Percentiles rank a stretch among this genome's conserved stretches.
Conservation (phyloP, 306 rosid genomes). For the Sphenostylis stenocarpa region DNA sequence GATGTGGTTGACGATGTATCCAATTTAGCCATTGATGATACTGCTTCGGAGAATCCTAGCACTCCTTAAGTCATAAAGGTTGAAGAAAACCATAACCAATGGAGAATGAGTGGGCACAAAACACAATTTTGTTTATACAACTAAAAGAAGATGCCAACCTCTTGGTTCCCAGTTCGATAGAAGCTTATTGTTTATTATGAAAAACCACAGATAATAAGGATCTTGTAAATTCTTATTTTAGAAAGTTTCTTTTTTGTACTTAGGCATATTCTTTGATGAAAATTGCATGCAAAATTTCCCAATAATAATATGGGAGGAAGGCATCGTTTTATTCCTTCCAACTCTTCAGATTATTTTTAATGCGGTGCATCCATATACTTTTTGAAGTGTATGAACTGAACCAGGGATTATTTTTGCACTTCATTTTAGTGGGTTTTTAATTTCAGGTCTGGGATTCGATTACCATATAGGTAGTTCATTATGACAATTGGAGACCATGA, state of each 20-base stretch:
- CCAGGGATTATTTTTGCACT: not conserved
- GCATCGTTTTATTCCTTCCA: slow-evolving; percentile 26
- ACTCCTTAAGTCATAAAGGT: not conserved
- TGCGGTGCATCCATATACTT: not conserved
- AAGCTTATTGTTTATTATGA: slow-evolving; percentile 31
- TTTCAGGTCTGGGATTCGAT: not conserved
- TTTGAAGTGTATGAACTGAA: not conserved
- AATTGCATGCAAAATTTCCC: slow-evolving; percentile 32
- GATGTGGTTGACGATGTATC: slow-evolving; percentile 44
- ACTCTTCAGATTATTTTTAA: slow-evolving; percentile 8
- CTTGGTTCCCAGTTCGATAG: slow-evolving; percentile 28
- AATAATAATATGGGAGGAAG: slow-evolving; percentile 41
- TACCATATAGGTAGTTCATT: not conserved
- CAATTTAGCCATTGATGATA: slow-evolving; percentile 48
- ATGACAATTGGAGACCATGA: not conserved
- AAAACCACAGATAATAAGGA: slow-evolving; percentile 46
- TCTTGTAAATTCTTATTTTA: slow-evolving; percentile 47
- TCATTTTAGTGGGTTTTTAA: not conserved
- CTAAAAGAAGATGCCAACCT: slow-evolving; percentile 35
- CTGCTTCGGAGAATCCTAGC: slow-evolving; percentile 33
- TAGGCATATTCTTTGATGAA: slow-evolving; percentile 54
- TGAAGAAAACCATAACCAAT: slow-evolving; percentile 41
- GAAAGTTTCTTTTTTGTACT: slow-evolving; percentile 23
- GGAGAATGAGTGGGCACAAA: slow-evolving; percentile 21
- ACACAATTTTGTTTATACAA: slow-evolving; percentile 21